phyloP scores from a whole-genome alignment of 2,329 filamentous ascomycete genomes.

The Hypoxylon sp. region DNA sequence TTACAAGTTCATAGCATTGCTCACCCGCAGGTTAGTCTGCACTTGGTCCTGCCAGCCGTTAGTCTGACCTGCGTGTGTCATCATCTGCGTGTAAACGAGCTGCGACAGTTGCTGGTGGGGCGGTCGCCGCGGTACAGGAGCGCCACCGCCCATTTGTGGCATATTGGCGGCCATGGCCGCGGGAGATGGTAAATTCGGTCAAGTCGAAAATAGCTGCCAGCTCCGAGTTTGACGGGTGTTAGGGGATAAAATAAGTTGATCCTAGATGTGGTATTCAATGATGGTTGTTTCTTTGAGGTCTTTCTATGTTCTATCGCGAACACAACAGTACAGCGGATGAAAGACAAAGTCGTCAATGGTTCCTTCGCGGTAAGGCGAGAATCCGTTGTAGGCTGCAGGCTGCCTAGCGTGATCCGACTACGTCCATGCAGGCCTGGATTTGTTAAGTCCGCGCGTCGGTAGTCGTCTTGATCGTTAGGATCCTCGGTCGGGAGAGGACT shows the following conservation, averaged over 20 bases:
- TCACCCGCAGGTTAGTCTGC: slow-evolving; percentile 53
- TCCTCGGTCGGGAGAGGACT: neutral
- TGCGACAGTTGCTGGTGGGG: slow-evolving; percentile 59
- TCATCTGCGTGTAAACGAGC: slow-evolving; percentile 57
- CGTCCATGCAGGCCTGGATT: slow-evolving; percentile 41
- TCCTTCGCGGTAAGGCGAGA: slow-evolving; percentile 17
- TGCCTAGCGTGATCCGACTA: slow-evolving; percentile 38
- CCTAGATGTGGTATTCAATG: slow-evolving; percentile 2
- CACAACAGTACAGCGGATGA: neutral
- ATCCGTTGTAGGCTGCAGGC: slow-evolving; percentile 37
- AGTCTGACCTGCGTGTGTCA: slow-evolving; percentile 45
- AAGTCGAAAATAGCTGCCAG: slow-evolving; percentile 24
- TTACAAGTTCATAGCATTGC: slow-evolving; percentile 57
- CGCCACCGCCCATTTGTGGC: slow-evolving; percentile 68
- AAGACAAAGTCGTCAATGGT: slow-evolving; percentile 7
- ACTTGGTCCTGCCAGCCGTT: slow-evolving; percentile 56
- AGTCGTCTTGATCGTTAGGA: neutral
- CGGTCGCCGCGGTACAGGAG: slow-evolving; percentile 62
- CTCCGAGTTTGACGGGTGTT: slow-evolving; percentile 1
- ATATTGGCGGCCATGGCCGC: slow-evolving; percentile 74
- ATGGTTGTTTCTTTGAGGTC: slow-evolving; percentile 3
- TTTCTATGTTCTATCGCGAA: slow-evolving; percentile 8
- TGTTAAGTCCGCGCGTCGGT: slow-evolving; percentile 7
- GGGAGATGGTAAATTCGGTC: slow-evolving; percentile 40
- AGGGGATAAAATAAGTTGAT: neutral